Conservation (phyloP, 805 yeast genomes). For the Saturnispora besseyi region DNA sequence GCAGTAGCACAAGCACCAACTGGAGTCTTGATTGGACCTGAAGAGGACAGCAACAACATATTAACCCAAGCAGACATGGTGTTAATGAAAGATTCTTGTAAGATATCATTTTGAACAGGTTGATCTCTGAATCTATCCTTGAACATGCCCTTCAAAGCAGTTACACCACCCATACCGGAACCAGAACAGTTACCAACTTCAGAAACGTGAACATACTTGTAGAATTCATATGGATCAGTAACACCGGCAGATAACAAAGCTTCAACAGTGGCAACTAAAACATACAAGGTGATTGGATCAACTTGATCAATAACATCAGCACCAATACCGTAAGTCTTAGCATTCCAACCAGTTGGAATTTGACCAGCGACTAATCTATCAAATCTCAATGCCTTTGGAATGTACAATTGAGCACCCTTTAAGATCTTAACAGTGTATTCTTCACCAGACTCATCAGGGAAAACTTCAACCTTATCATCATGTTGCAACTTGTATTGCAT, state of each 20-base stretch:
- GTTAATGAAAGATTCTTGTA: slow-evolving; percentile 97
- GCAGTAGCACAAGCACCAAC: slow-evolving; percentile 99
- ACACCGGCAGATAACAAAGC: slow-evolving; percentile 91
- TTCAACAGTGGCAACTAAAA: slow-evolving; percentile 89
- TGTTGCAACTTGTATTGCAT: slow-evolving; percentile 90
- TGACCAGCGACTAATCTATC: slow-evolving; percentile 84
- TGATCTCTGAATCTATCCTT: slow-evolving; percentile 85
- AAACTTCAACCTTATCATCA: slow-evolving; percentile 87
- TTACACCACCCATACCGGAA: slow-evolving; percentile 99
- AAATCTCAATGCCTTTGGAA: slow-evolving; percentile 77
- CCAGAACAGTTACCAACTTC: slow-evolving; percentile 99
- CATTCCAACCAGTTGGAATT: slow-evolving; percentile 98
- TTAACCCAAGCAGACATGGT: slow-evolving; percentile 99
- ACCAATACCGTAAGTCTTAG: slow-evolving; percentile 86
- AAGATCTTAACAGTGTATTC: slow-evolving; percentile 84
- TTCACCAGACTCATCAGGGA: slow-evolving; percentile 71
- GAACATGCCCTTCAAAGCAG: slow-evolving; percentile 96
- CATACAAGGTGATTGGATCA: slow-evolving; percentile 90
- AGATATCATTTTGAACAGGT: slow-evolving; percentile 94
- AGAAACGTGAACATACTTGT: slow-evolving; percentile 95
- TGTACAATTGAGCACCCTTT: slow-evolving; percentile 83
- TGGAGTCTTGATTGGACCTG: slow-evolving; percentile 99
- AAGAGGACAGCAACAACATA: slow-evolving; percentile 91
- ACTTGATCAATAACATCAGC: slow-evolving; percentile 92
- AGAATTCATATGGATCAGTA: slow-evolving; percentile 97